A percentile compares a stretch with the other conserved stretches of the same genome.
Evolutionary conservation across 179 eudicot genomes (phyloP).

Genomic region (Spergularia azorica): DNA sequence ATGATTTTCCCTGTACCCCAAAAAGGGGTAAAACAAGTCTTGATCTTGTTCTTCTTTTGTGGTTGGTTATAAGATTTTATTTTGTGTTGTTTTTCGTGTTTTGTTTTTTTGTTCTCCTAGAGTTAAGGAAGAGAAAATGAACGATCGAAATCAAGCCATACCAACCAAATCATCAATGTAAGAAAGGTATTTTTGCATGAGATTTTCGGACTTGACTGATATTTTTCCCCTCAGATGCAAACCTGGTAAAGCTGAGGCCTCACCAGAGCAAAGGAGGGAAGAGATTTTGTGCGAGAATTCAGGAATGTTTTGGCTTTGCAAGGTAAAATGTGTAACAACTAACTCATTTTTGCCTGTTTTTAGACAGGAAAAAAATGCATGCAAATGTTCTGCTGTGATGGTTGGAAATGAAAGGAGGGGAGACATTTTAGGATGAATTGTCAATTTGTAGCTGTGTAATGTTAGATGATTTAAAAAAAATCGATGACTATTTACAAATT

Average conservation of each 20-base stretch:
- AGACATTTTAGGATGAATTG: constrained; percentile 24
- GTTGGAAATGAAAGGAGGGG: constrained; percentile 16
- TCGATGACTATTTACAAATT: too few relatives aligned
- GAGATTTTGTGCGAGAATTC: background rate
- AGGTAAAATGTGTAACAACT: constrained; percentile 5
- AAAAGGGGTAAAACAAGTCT: background rate
- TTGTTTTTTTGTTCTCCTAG: background rate
- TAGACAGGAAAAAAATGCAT: background rate
- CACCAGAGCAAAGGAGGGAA: constrained; percentile 27
- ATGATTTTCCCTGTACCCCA: constrained; percentile 36
- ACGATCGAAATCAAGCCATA: constrained; percentile 19
- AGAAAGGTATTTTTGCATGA: background rate
- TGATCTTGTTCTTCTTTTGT: background rate
- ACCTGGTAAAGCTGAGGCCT: constrained; percentile 29
- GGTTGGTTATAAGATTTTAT: constrained; percentile 3
- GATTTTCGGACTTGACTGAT: background rate
- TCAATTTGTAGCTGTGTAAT: background rate
- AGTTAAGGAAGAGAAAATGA: constrained; percentile 5
- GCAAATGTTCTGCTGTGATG: background rate
- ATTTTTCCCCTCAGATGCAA: constrained; percentile 15
- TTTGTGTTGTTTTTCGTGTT: background rate
- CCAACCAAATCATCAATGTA: background rate
- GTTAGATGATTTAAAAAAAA: background rate
- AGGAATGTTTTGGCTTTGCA: constrained; percentile 15
- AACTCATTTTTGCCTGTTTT: constrained; percentile 24